These are phyloP conservation scores for Hordeum marinum DNA, from an alignment of 176 grass and related monocot species.

Conservation along the genomic window DNA sequence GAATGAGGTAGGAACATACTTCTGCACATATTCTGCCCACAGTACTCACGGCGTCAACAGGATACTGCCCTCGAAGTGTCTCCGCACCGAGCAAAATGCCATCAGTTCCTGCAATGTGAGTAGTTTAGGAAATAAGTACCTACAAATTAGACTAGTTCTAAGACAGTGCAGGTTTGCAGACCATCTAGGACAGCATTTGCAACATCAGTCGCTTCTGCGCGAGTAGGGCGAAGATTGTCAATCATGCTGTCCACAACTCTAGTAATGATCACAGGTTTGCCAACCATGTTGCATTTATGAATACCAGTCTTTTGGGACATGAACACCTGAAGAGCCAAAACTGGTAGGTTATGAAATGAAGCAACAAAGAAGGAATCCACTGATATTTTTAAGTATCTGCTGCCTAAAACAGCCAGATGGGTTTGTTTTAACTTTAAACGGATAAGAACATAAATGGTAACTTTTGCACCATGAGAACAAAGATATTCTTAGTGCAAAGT, in stretches of 20 bases:
- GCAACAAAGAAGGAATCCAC: neutral
- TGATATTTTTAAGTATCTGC: neutral
- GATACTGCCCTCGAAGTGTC: conserved; percentile 88
- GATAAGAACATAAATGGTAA: neutral
- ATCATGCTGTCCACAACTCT: conserved; percentile 97
- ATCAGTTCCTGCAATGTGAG: conserved; percentile 71
- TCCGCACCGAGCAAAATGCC: conserved; percentile 93
- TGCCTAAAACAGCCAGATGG: neutral
- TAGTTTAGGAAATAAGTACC: conserved; percentile 1
- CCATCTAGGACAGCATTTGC: conserved; percentile 98
- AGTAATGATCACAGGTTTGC: conserved; percentile 90
- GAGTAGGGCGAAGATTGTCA: conserved; percentile 92
- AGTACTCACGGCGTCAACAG: conserved; percentile 86
- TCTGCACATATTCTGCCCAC: conserved; percentile 91
- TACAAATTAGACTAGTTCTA: neutral
- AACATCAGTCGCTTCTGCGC: conserved; percentile 97
- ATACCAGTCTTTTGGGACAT: conserved; percentile 83
- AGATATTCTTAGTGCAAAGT: conserved; percentile 13
- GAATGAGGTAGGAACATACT: conserved; percentile 49
- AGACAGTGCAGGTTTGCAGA: conserved; percentile 22
- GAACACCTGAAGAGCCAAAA: conserved; percentile 70
- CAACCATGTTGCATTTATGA: conserved; percentile 77
- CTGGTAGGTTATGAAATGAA: conserved; percentile 23
- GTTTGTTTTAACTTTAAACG: neutral
- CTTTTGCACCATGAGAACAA: neutral